These are phyloP conservation scores for Amphirosellinia nigrospora DNA, from an alignment of 495 filamentous ascomycete genomes.

Conservation along the genomic window DNA sequence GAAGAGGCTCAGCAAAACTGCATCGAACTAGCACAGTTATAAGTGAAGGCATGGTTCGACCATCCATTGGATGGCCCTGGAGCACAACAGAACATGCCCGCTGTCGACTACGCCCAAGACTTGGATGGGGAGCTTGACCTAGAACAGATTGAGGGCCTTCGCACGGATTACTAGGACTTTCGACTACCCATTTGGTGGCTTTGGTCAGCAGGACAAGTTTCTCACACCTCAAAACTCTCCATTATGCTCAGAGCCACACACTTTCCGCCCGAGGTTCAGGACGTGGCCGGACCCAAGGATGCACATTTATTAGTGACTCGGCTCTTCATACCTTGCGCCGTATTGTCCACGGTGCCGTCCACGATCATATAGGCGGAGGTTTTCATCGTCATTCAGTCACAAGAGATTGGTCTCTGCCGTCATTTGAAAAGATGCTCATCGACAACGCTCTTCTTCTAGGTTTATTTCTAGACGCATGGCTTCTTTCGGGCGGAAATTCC, in stretches of 20 bases:
- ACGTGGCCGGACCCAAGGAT: conserved; percentile 88
- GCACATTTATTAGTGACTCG: conserved; percentile 77
- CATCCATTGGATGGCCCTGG: conserved; percentile 34
- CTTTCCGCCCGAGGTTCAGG: conserved; percentile 74
- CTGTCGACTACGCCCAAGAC: conserved; percentile 35
- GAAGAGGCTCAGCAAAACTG: conserved; percentile 84
- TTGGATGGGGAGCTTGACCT: conserved; percentile 71
- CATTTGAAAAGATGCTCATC: conserved; percentile 98
- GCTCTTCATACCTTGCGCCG: conserved; percentile 78
- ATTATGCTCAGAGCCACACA: conserved; percentile 80
- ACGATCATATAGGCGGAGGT: conserved; percentile 91
- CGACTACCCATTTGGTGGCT: conserved; percentile 80
- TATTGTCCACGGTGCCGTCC: conserved; percentile 86
- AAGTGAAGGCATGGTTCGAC: conserved; percentile 80
- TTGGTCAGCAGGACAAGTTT: conserved; percentile 84
- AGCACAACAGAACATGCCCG: conserved; percentile 17
- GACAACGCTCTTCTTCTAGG: conserved; percentile 90
- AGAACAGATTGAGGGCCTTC: conserved; percentile 86
- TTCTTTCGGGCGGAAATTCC: conserved; percentile 64
- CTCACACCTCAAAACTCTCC: conserved; percentile 84
- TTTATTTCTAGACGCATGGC: conserved; percentile 87
- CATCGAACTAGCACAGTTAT: conserved; percentile 83
- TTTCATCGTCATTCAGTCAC: conserved; percentile 93
- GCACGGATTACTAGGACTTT: conserved; percentile 78
- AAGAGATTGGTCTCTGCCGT: conserved; percentile 86